These are phyloP conservation scores for Solanum hybrid DNA, from an alignment of 305 asterid species.

Conservation along the genomic window DNA sequence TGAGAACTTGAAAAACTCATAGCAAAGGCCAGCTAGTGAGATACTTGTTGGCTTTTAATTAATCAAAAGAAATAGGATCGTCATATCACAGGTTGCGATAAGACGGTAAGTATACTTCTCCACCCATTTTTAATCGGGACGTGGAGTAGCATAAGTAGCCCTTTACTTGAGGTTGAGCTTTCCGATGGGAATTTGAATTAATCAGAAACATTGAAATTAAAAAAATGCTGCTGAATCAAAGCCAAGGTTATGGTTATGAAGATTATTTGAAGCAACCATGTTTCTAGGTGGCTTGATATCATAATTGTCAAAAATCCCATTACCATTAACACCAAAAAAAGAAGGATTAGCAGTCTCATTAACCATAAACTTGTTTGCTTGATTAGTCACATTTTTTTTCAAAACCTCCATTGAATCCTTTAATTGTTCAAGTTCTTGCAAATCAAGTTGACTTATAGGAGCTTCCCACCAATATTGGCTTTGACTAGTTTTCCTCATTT, in stretches of 20 bases:
- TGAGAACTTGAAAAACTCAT: not conserved
- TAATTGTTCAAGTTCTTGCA: slow-evolving; percentile 53
- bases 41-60: not conserved
- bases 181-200: not conserved
- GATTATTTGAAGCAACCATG: not conserved
- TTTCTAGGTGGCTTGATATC: slow-evolving; percentile 30
- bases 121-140: not conserved
- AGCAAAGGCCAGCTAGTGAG: not conserved
- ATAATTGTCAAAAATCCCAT: slow-evolving; percentile 28
- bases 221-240: not conserved
- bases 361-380: slow-evolving; percentile 24
- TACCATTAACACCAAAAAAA: slow-evolving; percentile 3
- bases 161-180: not conserved
- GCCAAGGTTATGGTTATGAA: not conserved
- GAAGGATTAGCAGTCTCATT: slow-evolving; percentile 11
- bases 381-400: slow-evolving; percentile 28
- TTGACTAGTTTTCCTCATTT: slow-evolving; percentile 30
- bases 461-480: slow-evolving; percentile 61
- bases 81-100: not conserved
- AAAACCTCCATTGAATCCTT: slow-evolving; percentile 55
- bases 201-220: not conserved
- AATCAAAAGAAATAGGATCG: not conserved
- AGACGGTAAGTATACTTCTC: not conserved
- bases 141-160: not conserved
- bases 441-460: slow-evolving; percentile 32